Conservation (phyloP, 192 early-diverging fungal species). For the Rhizoclosmatium globosum region DNA sequence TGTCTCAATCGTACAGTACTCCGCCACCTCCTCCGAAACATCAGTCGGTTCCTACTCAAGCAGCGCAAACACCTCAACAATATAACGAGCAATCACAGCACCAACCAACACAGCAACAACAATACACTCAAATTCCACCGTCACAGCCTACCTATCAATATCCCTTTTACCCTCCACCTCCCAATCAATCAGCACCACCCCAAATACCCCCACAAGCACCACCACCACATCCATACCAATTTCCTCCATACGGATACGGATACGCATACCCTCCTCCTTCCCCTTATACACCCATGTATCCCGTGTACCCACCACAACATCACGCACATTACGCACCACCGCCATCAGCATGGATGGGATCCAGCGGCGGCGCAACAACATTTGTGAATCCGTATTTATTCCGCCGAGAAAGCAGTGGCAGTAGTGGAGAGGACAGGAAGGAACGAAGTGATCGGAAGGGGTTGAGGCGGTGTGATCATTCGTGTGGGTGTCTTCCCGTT, state of each 20-base stretch:
- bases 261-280: background rate
- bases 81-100: background rate
- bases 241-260: background rate
- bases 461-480: constrained; percentile 2
- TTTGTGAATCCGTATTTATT: background rate
- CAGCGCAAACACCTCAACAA: background rate
- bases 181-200: background rate
- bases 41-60: background rate
- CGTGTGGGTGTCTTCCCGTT: constrained; percentile 1
- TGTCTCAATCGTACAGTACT: background rate
- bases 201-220: background rate
- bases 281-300: background rate
- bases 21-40: background rate
- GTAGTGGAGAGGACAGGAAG: background rate
- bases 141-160: too few species aligned
- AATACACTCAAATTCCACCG: background rate
- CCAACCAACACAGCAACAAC: background rate
- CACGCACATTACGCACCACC: background rate
- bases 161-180: background rate
- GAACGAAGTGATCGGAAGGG: background rate
- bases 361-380: background rate
- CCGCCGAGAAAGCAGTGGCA: background rate
- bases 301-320: background rate
- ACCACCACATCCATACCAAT: background rate
- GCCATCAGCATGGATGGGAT: background rate